Evolutionary conservation across 306 rosid species (phyloP).

Genomic region (Boehmeria nivea): DNA sequence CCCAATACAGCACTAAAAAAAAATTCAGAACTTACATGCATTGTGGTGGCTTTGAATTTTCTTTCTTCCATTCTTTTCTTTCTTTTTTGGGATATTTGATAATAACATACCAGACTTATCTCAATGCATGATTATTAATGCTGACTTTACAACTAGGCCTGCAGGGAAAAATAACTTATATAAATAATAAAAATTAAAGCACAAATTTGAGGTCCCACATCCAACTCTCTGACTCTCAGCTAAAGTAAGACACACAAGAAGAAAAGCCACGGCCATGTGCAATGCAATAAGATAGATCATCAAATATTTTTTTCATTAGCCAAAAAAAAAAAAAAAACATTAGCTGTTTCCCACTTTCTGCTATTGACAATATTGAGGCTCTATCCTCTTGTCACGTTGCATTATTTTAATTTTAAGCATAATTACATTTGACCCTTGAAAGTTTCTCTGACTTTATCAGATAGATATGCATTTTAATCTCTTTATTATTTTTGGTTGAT

Average conservation of each 20-base stretch:
- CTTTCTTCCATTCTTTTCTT: background rate
- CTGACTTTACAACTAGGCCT: constrained; percentile 9
- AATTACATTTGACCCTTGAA: background rate
- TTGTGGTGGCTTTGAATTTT: background rate
- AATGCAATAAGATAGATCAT: too few species aligned
- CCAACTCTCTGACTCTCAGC: too few species aligned
- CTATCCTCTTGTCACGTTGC: background rate
- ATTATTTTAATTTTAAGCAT: too few species aligned
- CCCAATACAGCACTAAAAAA: background rate
- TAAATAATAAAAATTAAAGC: background rate
- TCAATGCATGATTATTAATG: background rate
- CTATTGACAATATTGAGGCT: too few species aligned
- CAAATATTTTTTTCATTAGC: too few species aligned
- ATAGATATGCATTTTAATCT: background rate
- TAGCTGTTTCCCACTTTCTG: constrained; percentile 2
- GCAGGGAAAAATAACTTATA: background rate
- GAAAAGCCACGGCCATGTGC: too few species aligned
- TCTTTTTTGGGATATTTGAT: background rate
- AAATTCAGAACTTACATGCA: background rate
- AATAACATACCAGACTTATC: background rate
- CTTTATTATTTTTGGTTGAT: background rate
- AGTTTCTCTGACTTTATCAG: background rate
- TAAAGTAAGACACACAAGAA: too few species aligned
- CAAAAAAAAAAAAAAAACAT: too few species aligned
- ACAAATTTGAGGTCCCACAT: background rate